Conservation (phyloP, 805 yeast genomes). For the Starmera amethionina region DNA sequence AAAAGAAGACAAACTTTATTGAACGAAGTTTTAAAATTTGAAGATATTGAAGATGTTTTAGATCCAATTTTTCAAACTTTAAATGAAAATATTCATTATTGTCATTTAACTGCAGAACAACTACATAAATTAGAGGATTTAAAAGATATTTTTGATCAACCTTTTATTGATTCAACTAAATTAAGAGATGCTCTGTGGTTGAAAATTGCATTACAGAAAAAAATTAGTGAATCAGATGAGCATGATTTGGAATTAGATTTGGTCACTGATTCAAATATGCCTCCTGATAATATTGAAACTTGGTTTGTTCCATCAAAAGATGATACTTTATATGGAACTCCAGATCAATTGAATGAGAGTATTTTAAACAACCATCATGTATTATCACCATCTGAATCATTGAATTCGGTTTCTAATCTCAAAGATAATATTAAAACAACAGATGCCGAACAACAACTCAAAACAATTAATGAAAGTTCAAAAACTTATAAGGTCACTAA, state of each 20-base stretch:
- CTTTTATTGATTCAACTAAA: slow-evolving; percentile 28
- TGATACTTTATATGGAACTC: slow-evolving; percentile 37
- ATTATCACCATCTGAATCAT: slow-evolving; percentile 7
- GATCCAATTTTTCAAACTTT: slow-evolving; percentile 22
- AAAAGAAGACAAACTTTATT: slow-evolving; percentile 21
- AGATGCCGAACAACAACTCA: slow-evolving; percentile 4
- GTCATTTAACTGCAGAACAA: slow-evolving; percentile 40
- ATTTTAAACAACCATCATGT: slow-evolving; percentile 17
- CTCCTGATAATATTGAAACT: slow-evolving; percentile 19
- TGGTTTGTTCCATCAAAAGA: slow-evolving; percentile 39
- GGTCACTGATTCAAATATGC: slow-evolving; percentile 15
- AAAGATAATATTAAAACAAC: slow-evolving; percentile 6
- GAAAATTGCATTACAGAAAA: slow-evolving; percentile 31
- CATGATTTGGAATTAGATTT: slow-evolving; percentile 19
- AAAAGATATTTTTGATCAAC: slow-evolving; percentile 25
- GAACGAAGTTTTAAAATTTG: slow-evolving; percentile 1
- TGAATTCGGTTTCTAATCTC: slow-evolving; percentile 1
- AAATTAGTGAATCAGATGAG: slow-evolving; percentile 23
- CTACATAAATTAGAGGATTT: slow-evolving; percentile 33
- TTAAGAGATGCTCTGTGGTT: slow-evolving; percentile 42
- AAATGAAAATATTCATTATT: slow-evolving; percentile 33
- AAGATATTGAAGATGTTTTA: slow-evolving; percentile 10
- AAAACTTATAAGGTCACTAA: slow-evolving; percentile 26
- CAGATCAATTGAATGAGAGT: slow-evolving; percentile 23
- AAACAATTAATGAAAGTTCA: not conserved